phyloP scores from a whole-genome alignment of 1,284 basidiomycete species.

The Kalmanozyma brasiliensis region DNA sequence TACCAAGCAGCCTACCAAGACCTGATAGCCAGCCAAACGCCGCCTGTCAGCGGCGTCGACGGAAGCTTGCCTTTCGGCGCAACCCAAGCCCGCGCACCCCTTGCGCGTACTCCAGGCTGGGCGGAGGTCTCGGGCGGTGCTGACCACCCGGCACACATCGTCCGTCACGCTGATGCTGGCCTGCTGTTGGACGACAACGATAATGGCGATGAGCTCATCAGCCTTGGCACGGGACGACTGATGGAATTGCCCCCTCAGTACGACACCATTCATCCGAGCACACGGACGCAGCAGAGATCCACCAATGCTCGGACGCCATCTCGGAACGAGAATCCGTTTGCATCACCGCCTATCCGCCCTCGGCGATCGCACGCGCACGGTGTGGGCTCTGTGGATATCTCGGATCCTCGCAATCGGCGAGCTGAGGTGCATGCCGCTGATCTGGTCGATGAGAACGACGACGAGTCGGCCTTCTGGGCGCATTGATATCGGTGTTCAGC shows the following conservation, averaged over 20 bases:
- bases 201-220: slow-evolving; percentile 45
- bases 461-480: slow-evolving; percentile 48
- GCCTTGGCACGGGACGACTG: slow-evolving; percentile 17
- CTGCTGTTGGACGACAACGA: slow-evolving; percentile 55
- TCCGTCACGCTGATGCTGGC: slow-evolving; percentile 56
- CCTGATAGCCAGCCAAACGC: slow-evolving; percentile 26
- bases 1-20: slow-evolving; percentile 46
- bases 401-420: slow-evolving; percentile 19
- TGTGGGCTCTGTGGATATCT: slow-evolving; percentile 31
- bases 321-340: slow-evolving; percentile 2
- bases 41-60: slow-evolving; percentile 20
- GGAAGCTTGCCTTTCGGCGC: slow-evolving; percentile 17
- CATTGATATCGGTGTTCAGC: slow-evolving; percentile 5
- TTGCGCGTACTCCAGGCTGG: slow-evolving; percentile 15
- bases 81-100: slow-evolving; percentile 3
- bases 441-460: slow-evolving; percentile 40
- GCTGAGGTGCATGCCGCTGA: slow-evolving; percentile 39
- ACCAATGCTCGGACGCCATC: slow-evolving; percentile 1
- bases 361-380: slow-evolving; percentile 14
- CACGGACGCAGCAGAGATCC: slow-evolving; percentile 12
- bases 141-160: slow-evolving; percentile 20
- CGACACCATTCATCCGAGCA: slow-evolving; percentile 42
- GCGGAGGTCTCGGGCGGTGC: slow-evolving; percentile 16
- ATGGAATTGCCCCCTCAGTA: slow-evolving; percentile 60
- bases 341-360: slow-evolving; percentile 1